phyloP scores from a whole-genome alignment of 225 moss, liverwort and hornwort species.

The Marchantia paleacea region DNA sequence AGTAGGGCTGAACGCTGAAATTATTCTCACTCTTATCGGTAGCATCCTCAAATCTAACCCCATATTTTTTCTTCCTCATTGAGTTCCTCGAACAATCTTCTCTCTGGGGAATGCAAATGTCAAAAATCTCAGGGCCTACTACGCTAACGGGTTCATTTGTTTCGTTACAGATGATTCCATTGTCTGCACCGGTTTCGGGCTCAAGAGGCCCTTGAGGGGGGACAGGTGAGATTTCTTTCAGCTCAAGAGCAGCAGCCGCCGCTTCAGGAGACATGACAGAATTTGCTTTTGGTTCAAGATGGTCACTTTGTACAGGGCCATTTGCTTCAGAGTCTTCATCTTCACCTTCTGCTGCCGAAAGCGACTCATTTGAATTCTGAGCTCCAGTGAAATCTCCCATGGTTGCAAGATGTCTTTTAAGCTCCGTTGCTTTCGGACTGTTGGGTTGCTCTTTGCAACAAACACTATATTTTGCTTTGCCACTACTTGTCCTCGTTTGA shows the following conservation, averaged over 20 bases:
- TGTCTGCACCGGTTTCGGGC: neutral
- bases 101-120: neutral
- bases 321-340: neutral
- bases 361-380: neutral
- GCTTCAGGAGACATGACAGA: neutral
- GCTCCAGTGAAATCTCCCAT: neutral
- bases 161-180: neutral
- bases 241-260: neutral
- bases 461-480: neutral
- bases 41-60: constrained; percentile 17
- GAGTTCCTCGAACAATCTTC: neutral
- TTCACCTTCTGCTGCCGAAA: neutral
- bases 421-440: neutral
- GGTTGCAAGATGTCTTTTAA: neutral
- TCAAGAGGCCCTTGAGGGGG: neutral
- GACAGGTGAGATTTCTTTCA: neutral
- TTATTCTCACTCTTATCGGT: neutral
- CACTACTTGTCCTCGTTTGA: constrained; percentile 15
- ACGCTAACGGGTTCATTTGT: neutral
- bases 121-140: neutral
- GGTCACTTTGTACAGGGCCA: neutral
- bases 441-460: neutral
- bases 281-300: neutral
- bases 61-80: constrained; percentile 5
- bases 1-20: neutral